Base-by-base conservation (phyloP, 192 early-diverging fungal genomes). In the Coemansia guatemalensis region DNA sequence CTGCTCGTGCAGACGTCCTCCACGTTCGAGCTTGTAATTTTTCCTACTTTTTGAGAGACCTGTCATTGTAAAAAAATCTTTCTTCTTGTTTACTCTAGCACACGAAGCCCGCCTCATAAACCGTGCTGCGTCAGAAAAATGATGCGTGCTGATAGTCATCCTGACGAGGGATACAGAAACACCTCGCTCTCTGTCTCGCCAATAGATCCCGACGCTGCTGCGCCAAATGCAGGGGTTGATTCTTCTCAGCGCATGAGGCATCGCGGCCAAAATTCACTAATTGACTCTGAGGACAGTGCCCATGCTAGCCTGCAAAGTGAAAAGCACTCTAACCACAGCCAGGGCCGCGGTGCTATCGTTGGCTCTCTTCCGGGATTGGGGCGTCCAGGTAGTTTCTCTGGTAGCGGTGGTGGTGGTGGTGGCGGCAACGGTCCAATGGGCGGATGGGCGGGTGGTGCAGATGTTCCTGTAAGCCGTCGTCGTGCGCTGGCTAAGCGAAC, bases 361-460 rank as follows among this genome's bases (percentile, higher is more conserved):
- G 30, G 30, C 30, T 5, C 30, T 32, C 30, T 32, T 32, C 30
- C 30, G 30, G 30, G 30, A 32, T 32, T 32, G 30, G 30, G 30
- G 8, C 30, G 30, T 32, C 30, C 23, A 24, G 56, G 35, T 4
- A 58, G 25, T 7, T 18, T 58, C 35, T 32, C 56, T 9, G 56
- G 56, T 32, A 32, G 32, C 56, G 44, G 56, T 21, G 33, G 27
- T 21, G 22, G 48, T 35, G 24, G 26, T 11, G 49, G 60, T 48
- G 68, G 56, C 4, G 67, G 60, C 24, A 47, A 49, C 18, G 61
- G 51, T 9, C 51, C 61, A 8, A 33, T 29, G 18, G 65, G 58
- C 24, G 61, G 68, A 21, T 71, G 75, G 68, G 62, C 57, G 1
- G 27, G 48, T n/a, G 62, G 53, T 18, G 1, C 67, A n/a, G 60